Evolutionary conservation across 225 moss, liverwort and hornwort species (phyloP).

Genomic region (Bryum argenteum): DNA sequence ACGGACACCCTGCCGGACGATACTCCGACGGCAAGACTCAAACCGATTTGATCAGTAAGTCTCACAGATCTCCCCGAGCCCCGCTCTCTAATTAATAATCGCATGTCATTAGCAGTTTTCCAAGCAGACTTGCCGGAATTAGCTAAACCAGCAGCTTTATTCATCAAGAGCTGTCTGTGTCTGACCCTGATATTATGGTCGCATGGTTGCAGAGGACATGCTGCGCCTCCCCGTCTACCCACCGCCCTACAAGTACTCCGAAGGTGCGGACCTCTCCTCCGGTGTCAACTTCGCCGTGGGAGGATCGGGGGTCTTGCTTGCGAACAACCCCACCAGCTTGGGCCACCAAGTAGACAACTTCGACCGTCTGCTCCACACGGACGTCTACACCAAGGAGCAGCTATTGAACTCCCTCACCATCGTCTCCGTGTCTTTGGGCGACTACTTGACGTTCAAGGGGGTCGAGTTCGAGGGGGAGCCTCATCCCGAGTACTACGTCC

Average conservation of each 20-base stretch:
- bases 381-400: constrained; percentile 22
- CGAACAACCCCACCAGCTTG: neutral
- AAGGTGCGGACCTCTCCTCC: neutral
- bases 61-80: neutral
- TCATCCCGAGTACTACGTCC: constrained; percentile 3
- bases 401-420: constrained; percentile 41
- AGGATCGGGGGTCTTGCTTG: neutral
- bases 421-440: constrained; percentile 16
- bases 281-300: constrained; percentile 29
- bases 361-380: constrained; percentile 17
- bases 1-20: constrained; percentile 40
- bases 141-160: no score
- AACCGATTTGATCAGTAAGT: constrained; percentile 36
- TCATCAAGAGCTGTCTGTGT: no score
- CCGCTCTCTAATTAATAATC: neutral
- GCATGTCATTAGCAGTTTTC: no score
- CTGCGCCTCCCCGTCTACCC: constrained; percentile 18
- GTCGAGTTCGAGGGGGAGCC: neutral
- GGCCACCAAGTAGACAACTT: constrained; percentile 22
- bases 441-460: constrained; percentile 1
- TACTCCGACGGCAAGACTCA: constrained; percentile 26
- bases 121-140: no score
- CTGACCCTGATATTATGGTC: neutral
- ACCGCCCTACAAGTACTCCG: constrained; percentile 19
- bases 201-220: constrained; percentile 17